These are phyloP conservation scores for Pyricularia pennisetigena DNA, from an alignment of 2,329 filamentous ascomycete genomes.

Conservation along the genomic window DNA sequence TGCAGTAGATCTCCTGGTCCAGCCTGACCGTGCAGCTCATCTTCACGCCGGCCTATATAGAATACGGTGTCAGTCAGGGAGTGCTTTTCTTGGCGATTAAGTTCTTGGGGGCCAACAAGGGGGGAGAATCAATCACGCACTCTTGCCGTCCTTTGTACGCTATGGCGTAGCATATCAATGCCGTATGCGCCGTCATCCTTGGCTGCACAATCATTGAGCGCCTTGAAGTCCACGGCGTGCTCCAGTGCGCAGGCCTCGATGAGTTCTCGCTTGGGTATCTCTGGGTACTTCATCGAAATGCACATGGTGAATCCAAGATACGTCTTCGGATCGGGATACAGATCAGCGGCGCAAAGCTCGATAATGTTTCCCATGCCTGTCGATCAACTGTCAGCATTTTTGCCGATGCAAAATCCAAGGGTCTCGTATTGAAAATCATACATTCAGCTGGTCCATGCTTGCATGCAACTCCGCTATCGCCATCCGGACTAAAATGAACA, in stretches of 20 bases:
- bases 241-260: conserved; percentile 84
- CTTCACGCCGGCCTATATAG: conserved; percentile 46
- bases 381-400: neutral
- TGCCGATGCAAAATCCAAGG: neutral
- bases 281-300: conserved; percentile 61
- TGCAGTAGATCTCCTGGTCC: conserved; percentile 71
- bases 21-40: conserved; percentile 74
- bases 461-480: conserved; percentile 77
- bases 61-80: neutral
- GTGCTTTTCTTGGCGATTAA: neutral
- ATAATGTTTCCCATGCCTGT: conserved; percentile 82
- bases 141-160: conserved; percentile 52
- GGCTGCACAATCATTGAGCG: conserved; percentile 73
- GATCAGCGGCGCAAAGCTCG: conserved; percentile 76
- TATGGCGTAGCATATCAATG: conserved; percentile 55
- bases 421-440: conserved; percentile 12
- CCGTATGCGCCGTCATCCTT: conserved; percentile 65
- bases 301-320: conserved; percentile 93
- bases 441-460: conserved; percentile 84
- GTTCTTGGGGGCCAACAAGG: neutral
- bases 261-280: conserved; percentile 70
- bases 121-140: conserved; percentile 33
- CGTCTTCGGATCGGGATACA: conserved; percentile 78
- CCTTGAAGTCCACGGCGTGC: conserved; percentile 75
- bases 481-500: conserved; percentile 41